Base-by-base conservation (phyloP, 805 yeast species). In the Wickerhamiella azymoides region DNA sequence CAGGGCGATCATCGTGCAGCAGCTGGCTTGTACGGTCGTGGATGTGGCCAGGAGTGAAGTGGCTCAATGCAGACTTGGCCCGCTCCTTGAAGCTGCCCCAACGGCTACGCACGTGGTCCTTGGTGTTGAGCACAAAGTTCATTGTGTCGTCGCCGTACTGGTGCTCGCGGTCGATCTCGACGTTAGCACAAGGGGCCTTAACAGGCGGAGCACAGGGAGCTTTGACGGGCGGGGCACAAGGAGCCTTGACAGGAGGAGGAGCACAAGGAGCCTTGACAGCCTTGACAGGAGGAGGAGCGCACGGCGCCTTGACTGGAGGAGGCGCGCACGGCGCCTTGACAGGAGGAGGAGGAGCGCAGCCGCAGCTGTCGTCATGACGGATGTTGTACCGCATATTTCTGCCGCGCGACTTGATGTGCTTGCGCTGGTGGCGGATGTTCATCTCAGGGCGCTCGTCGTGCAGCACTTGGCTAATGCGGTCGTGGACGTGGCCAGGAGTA, bases 71-170 rank as follows among this genome's bases (percentile, higher is more conserved):
- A n/a, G 27, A 16, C 33, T 36, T 42, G 26, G 45, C 24, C n/a
- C 40, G 18, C n/a, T 35, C 39, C 17, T 42, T 42, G 19, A 32
- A 32, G 16, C 36, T n/a, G 11, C 19, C 13, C 17, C 24, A 16
- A 6, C 33, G 17, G 25, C 30, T 38, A 26, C 45, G 39, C 9
- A 24, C 30, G 27, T 42, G 45, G 28, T 42, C 45, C 36, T 42
- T 42, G 33, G 45, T 36, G 21, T 42, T 28, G n/a, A 42, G 28
- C 19, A 36, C 16, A 25, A 36, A 36, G 19, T 42, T 32, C 40
- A 42, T 42, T 3, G 40, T 19, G 17, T 42, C 45, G 28, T 42
- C 45, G 17, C 45, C 45, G n/a, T 42, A 41, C 39, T 41, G 44
- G 33, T 41, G 44, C 44, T 41, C 44, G 19, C 24, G 35, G 5